These are phyloP conservation scores for Trametes sp. DNA, from an alignment of 1,284 basidiomycete species.

Conservation along the genomic window DNA sequence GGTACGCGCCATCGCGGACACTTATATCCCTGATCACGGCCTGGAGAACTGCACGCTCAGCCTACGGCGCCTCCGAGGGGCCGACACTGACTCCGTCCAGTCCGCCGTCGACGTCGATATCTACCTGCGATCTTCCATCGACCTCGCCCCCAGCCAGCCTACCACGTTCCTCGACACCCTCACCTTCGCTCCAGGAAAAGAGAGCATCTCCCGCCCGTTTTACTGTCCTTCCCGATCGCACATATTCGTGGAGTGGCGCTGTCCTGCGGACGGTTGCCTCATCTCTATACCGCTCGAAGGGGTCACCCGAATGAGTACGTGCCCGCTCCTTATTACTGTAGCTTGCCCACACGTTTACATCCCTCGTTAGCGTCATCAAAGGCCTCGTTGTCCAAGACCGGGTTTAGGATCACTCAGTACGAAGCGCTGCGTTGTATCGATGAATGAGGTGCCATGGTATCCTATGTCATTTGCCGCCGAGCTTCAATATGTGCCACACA, in stretches of 20 bases:
- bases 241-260: conserved; percentile 13
- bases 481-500: too few species aligned
- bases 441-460: neutral
- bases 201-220: conserved; percentile 12
- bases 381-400: conserved; percentile 1
- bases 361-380: conserved; percentile 4
- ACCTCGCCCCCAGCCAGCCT: neutral
- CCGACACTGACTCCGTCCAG: neutral
- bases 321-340: too few species aligned
- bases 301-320: conserved; percentile 10
- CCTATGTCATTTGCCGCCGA: too few species aligned
- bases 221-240: conserved; percentile 4
- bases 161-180: conserved; percentile 5
- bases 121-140: neutral
- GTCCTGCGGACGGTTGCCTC: neutral
- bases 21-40: neutral
- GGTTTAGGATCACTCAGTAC: conserved; percentile 13
- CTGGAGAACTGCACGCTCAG: conserved; percentile 8
- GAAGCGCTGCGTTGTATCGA: conserved; percentile 3
- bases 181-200: conserved; percentile 1
- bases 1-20: conserved; percentile 3
- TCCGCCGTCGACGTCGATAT: neutral
- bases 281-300: conserved; percentile 2
- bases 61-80: neutral
- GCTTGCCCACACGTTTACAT: too few species aligned